phyloP scores from a whole-genome alignment of 129 eudicot species.

The Arctium minus region DNA sequence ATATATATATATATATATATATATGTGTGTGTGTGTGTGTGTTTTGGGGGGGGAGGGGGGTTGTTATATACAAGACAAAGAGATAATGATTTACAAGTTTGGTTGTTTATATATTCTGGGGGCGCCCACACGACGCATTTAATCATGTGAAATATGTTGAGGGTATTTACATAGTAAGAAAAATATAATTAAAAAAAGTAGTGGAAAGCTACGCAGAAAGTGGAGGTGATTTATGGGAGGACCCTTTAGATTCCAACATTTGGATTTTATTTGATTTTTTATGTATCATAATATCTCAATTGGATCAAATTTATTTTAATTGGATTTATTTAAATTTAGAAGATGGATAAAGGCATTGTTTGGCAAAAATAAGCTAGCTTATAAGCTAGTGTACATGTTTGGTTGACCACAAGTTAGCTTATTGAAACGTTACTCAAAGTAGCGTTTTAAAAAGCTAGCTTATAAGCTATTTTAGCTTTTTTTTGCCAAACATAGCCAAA shows the following conservation, averaged over 20 bases:
- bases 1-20: no score
- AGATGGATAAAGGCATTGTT: no score
- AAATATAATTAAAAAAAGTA: not conserved
- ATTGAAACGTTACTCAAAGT: no score
- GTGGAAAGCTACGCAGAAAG: conserved; percentile 3
- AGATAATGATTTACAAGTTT: not conserved
- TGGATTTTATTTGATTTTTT: not conserved
- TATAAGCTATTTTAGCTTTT: no score
- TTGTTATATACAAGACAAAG: not conserved
- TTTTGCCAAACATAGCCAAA: no score
- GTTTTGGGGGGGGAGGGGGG: no score
- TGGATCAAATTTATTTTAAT: not conserved
- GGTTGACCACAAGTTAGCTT: no score
- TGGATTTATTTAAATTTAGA: not conserved
- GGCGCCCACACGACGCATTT: conserved; percentile 24
- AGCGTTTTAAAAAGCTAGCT: no score
- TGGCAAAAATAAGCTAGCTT: no score
- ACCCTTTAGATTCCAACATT: not conserved
- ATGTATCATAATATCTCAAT: not conserved
- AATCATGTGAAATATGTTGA: conserved; percentile 26
- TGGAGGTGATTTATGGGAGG: conserved; percentile 13
- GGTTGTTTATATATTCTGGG: conserved; percentile 2
- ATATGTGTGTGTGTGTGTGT: no score
- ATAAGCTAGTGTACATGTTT: no score
- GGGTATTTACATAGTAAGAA: not conserved